phyloP scores from a whole-genome alignment of 1,284 basidiomycete species.

The Rhodotorula sp. region DNA sequence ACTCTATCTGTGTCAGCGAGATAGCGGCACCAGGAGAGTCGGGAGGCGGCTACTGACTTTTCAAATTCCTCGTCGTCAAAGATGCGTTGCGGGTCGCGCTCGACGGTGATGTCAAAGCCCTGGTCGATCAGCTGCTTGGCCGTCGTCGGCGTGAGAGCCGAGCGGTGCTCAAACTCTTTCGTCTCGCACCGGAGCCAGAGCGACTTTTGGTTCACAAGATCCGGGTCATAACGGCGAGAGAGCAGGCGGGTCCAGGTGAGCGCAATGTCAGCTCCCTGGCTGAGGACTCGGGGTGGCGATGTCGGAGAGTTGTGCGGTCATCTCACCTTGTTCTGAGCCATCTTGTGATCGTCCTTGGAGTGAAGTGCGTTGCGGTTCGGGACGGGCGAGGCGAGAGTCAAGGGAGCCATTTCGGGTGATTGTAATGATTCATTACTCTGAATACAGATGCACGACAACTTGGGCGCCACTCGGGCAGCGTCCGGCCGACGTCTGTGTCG shows the following conservation, averaged over 20 bases:
- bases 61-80: slow-evolving; percentile 94
- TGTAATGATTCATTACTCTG: too few relatives aligned
- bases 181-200: slow-evolving; percentile 79
- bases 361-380: too few relatives aligned
- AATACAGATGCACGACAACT: too few relatives aligned
- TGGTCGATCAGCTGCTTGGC: slow-evolving; percentile 85
- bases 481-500: too few relatives aligned
- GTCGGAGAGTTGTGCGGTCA: neutral
- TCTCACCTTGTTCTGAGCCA: neutral
- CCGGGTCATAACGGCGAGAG: neutral
- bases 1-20: neutral
- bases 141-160: slow-evolving; percentile 90
- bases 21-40: neutral
- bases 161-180: slow-evolving; percentile 88
- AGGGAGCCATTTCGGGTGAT: neutral
- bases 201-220: neutral
- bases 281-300: neutral
- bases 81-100: slow-evolving; percentile 91
- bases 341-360: neutral
- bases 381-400: neutral
- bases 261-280: neutral
- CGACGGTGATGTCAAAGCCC: slow-evolving; percentile 89
- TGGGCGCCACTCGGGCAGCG: too few relatives aligned
- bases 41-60: slow-evolving; percentile 56
- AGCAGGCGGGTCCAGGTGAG: neutral